Base-by-base conservation (phyloP, 2,329 filamentous ascomycete genomes). In the Chaetomiaceae sp. region DNA sequence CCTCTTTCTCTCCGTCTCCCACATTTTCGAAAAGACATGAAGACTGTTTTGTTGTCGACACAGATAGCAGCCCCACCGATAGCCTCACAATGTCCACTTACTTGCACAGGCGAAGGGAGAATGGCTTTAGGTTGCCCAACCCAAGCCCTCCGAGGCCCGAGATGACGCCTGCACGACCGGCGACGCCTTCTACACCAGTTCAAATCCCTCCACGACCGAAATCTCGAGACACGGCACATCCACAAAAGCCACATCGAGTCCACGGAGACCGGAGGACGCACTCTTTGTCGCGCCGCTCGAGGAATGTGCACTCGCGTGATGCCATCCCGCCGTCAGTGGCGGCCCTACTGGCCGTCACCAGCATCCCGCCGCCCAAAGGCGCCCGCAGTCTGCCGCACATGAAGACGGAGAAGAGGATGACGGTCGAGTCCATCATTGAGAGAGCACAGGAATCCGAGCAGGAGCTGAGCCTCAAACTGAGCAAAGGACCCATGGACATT, bases 291-390 rank as follows among this genome's bases (percentile, higher is more conserved):
- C 67, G 65, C 33, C 67, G 67, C 36, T 65, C 67, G 8, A 70
- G 67, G 54, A 73, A 77, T 49, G 66, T 71, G 2, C 76, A 78
- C 63, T 75, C 76, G 1, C 74, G 79, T 5, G 78, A 82, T 53
- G 70, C 74, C 14, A 72, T 85, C 20, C 77, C 82, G 5, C 75
- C 81, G 0, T 82, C 81, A 0, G 75, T 85, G 25, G 80, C 80
- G 5, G 80, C 80, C 11, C 70, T 86, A 25, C 71, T 86, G 30
- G 82, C 82, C 29, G 72, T 82, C 48, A 86, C 82, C 27, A 77
- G 75, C 56, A 86, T 86, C 45, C 82, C 80, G 59, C 67, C 76
- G 45, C 67, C 74, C 59, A 74, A 69, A 50, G 65, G 68, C 25
- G 66, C 69, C 43, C 68, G 69, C 32, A 70, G 50, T 43, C 44